A percentile compares a stretch with the other conserved stretches of the same genome.
Conservation (phyloP, 371 early-diverging fungal species). For the Rhizomucor miehei region DNA sequence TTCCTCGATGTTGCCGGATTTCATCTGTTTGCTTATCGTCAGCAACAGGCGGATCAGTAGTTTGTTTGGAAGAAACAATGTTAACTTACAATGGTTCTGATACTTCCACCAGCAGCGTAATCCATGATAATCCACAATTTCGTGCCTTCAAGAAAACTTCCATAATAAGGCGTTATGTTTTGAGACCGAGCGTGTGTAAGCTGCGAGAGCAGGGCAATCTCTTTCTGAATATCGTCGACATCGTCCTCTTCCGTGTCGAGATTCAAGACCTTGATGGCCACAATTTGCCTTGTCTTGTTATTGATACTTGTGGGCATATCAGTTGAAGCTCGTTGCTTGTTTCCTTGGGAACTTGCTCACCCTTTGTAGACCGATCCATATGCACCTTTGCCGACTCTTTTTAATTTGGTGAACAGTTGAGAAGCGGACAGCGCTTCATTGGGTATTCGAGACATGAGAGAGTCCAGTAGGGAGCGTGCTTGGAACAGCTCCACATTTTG, state of each 20-base stretch:
- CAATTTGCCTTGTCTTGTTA: slow-evolving; percentile 64
- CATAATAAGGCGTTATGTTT: slow-evolving; percentile 93
- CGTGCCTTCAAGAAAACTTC: slow-evolving; percentile 85
- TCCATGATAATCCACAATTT: slow-evolving; percentile 98
- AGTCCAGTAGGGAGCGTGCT: slow-evolving; percentile 11
- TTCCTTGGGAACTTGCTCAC: slow-evolving; percentile 13
- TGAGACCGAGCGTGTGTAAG: slow-evolving; percentile 78
- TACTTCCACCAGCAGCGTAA: slow-evolving; percentile 93
- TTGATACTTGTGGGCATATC: slow-evolving; percentile 47
- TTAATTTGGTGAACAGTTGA: slow-evolving; percentile 39
- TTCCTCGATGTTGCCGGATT: slow-evolving; percentile 87
- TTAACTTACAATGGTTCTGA: slow-evolving; percentile 73
- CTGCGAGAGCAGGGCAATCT: slow-evolving; percentile 88
- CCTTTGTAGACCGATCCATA: slow-evolving; percentile 58
- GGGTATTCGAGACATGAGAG: slow-evolving; percentile 9
- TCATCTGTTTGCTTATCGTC: slow-evolving; percentile 51
- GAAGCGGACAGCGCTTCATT: slow-evolving; percentile 19
- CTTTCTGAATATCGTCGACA: slow-evolving; percentile 93
- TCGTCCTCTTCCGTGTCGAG: slow-evolving; percentile 96
- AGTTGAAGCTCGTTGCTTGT: background rate
- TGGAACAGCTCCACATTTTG: slow-evolving; percentile 9
- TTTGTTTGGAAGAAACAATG: background rate
- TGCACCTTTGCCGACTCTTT: slow-evolving; percentile 51
- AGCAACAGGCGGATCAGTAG: background rate
- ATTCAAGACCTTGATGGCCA: slow-evolving; percentile 96